Conservation (phyloP, 306 rosid genomes). For the Cucumis melo region DNA sequence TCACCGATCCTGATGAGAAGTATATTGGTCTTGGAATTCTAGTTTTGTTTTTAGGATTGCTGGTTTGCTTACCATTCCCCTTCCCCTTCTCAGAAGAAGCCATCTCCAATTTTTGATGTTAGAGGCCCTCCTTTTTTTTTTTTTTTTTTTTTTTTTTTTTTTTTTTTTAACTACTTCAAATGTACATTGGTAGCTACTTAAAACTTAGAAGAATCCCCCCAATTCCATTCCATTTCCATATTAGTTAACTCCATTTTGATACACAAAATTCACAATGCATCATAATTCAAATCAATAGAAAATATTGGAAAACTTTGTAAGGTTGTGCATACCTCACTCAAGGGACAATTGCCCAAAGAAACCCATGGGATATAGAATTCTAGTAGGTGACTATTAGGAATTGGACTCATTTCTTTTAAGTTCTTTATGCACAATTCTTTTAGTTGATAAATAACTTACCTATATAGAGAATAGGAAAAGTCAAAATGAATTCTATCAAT, state of each 20-base stretch:
- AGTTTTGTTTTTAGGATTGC: slow-evolving; percentile 78
- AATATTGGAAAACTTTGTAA: background rate
- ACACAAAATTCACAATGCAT: background rate
- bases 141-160: too few species aligned
- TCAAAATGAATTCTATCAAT: background rate
- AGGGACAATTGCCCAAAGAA: too few species aligned
- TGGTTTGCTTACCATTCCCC: slow-evolving; percentile 92
- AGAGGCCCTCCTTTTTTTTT: too few species aligned
- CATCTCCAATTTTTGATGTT: slow-evolving; percentile 35
- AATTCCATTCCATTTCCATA: background rate
- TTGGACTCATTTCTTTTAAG: too few species aligned
- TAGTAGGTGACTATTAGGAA: too few species aligned
- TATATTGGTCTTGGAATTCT: slow-evolving; percentile 62
- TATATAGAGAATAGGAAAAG: background rate
- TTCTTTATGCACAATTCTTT: too few species aligned
- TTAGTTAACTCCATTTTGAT: background rate
- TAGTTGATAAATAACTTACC: background rate
- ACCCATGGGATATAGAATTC: too few species aligned
- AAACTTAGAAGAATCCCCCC: background rate
- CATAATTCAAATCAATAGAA: background rate
- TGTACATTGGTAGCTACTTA: background rate
- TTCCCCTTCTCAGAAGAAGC: slow-evolving; percentile 66
- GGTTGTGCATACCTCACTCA: background rate
- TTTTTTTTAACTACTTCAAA: background rate
- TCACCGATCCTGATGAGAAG: slow-evolving; percentile 67